Percentiles rank a stretch among this genome's conserved stretches.
Evolutionary conservation across 331 rosid genomes (phyloP).

Genomic region (Prunus yedoensis): DNA sequence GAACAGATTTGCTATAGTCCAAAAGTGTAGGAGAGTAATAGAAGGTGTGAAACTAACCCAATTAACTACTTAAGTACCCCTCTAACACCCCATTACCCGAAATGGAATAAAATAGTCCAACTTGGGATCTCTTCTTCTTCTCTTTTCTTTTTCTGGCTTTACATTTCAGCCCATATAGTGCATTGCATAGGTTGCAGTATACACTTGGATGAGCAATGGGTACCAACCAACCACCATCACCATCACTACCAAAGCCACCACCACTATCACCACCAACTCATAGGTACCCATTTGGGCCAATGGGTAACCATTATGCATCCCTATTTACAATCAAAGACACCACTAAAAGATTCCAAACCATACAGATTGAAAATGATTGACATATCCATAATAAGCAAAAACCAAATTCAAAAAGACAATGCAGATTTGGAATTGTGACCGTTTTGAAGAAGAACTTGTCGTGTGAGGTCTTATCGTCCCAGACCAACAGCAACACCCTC

Average conservation of each 20-base stretch:
- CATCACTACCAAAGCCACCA: too few species aligned
- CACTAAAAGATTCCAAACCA: not conserved
- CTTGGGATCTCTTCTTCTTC: not conserved
- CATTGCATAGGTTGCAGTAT: not conserved
- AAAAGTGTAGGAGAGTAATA: not conserved
- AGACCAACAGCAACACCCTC: conserved; percentile 67
- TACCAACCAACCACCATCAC: too few species aligned
- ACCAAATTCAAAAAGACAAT: not conserved
- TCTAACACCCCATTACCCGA: not conserved
- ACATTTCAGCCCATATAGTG: too few species aligned
- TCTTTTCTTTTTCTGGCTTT: too few species aligned
- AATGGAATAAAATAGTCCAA: not conserved
- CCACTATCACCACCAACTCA: too few species aligned
- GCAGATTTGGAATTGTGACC: conserved; percentile 38
- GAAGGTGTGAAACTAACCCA: not conserved
- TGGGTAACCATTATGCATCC: too few species aligned
- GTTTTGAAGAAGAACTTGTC: conserved; percentile 56
- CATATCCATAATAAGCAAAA: not conserved
- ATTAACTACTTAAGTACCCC: not conserved
- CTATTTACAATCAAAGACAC: not conserved
- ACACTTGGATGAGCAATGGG: not conserved
- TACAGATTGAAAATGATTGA: not conserved
- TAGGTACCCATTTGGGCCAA: too few species aligned
- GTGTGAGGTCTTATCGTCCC: conserved; percentile 97
- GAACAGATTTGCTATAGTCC: too few species aligned